Percentiles rank a stretch among this genome's conserved stretches.
phyloP scores from a whole-genome alignment of 441 rosid species.

The Pelargonium fulgidum region DNA sequence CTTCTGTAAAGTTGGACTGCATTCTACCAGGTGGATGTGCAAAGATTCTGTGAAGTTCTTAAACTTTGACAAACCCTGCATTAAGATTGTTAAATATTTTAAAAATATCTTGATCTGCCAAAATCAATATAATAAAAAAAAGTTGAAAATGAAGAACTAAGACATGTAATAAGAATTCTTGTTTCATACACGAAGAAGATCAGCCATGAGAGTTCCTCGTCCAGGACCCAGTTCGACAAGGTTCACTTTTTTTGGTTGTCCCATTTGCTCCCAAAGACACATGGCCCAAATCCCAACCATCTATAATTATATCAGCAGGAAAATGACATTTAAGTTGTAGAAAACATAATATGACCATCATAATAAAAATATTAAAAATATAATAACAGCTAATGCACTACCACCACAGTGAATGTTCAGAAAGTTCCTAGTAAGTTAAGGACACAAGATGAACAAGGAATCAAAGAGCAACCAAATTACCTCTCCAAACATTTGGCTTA shows the following conservation, averaged over 20 bases:
- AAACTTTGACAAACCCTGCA: conserved; percentile 73
- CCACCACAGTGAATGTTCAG: not conserved
- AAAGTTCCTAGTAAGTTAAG: not conserved
- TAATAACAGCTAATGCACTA: not conserved
- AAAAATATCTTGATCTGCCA: not conserved
- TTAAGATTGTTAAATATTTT: conserved; percentile 16
- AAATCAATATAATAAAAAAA: not conserved
- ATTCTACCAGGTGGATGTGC: conserved; percentile 80
- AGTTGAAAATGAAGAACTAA: not conserved
- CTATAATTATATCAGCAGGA: conserved; percentile 30
- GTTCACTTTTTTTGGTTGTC: conserved; percentile 63
- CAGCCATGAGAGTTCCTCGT: conserved; percentile 87
- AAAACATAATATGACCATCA: not conserved
- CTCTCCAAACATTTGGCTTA: conserved; percentile 95
- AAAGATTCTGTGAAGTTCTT: conserved; percentile 64
- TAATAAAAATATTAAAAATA: not conserved
- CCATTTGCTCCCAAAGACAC: conserved; percentile 95
- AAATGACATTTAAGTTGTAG: not conserved
- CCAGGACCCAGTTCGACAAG: conserved; percentile 92
- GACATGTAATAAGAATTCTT: conserved; percentile 4
- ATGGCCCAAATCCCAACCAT: conserved; percentile 86
- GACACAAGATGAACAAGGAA: conserved; percentile 3
- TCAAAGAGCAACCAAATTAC: conserved; percentile 26
- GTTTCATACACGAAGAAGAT: conserved; percentile 70
- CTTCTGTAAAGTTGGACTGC: conserved; percentile 75